phyloP scores from a whole-genome alignment of 1,139 yeast species.

The Suhomyces coccinellae region DNA sequence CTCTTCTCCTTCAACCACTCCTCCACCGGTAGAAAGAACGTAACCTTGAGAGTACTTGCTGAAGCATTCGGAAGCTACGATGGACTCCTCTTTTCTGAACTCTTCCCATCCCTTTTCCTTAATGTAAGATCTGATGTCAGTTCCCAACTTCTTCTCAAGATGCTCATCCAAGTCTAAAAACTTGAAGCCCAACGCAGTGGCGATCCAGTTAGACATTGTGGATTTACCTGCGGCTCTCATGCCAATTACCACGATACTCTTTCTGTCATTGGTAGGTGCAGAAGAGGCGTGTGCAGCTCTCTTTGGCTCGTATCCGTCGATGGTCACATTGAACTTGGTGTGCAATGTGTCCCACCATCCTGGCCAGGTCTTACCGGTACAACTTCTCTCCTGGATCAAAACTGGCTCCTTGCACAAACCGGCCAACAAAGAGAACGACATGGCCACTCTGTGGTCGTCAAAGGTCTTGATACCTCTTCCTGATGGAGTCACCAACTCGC shows the following conservation, averaged over 20 bases:
- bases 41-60: constrained; percentile 51
- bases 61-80: constrained; percentile 55
- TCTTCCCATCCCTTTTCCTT: constrained; percentile 79
- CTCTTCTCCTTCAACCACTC: constrained; percentile 77
- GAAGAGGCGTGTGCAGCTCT: constrained; percentile 1
- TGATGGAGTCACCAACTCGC: constrained; percentile 51
- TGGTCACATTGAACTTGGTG: constrained; percentile 58
- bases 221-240: constrained; percentile 99
- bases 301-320: constrained; percentile 65
- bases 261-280: constrained; percentile 24
- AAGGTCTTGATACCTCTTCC: constrained; percentile 68
- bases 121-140: constrained; percentile 67
- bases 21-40: constrained; percentile 95
- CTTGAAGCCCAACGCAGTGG: constrained; percentile 67
- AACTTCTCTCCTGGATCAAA: constrained; percentile 78
- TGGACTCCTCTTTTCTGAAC: constrained; percentile 72
- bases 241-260: constrained; percentile 81
- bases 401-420: constrained; percentile 58
- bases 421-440: constrained; percentile 90
- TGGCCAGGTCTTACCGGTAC: constrained; percentile 99
- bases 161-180: constrained; percentile 76
- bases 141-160: constrained; percentile 57
- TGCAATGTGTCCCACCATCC: constrained; percentile 98
- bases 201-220: constrained; percentile 80
- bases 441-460: constrained; percentile 98